These are phyloP conservation scores for Penicillium coprophilum DNA, from an alignment of 495 filamentous ascomycete genomes.

Conservation along the genomic window DNA sequence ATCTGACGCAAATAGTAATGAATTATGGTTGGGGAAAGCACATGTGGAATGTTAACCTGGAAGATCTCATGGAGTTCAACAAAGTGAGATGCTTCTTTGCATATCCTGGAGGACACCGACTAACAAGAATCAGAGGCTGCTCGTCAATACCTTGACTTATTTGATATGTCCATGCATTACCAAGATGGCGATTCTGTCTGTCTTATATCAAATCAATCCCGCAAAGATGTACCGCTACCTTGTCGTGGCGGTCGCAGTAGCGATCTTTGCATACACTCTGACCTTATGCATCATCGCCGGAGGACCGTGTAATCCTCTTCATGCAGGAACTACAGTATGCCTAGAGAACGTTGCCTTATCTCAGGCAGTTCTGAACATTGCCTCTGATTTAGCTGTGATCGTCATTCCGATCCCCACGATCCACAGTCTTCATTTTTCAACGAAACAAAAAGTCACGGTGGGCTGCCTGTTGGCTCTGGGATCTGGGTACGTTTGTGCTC, in stretches of 20 bases:
- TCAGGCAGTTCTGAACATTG: conserved; percentile 19
- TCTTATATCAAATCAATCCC: conserved; percentile 21
- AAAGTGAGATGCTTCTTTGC: conserved; percentile 2
- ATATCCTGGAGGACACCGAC: neutral
- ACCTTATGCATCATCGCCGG: conserved; percentile 23
- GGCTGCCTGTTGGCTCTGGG: conserved; percentile 21
- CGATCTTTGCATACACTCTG: conserved; percentile 23
- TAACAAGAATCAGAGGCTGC: neutral
- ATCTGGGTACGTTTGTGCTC: conserved; percentile 17
- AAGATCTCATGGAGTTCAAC: conserved; percentile 18
- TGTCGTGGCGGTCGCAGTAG: conserved; percentile 13
- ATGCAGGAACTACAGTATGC: conserved; percentile 18
- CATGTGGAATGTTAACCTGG: conserved; percentile 22
- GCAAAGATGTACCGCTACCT: conserved; percentile 12
- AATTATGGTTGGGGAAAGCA: conserved; percentile 24
- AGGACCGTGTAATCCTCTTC: conserved; percentile 22
- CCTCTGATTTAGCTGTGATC: conserved; percentile 21
- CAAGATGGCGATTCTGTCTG: conserved; percentile 21
- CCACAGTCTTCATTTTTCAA: conserved; percentile 17
- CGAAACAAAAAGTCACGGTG: conserved; percentile 20
- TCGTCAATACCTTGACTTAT: conserved; percentile 20
- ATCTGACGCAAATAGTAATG: conserved; percentile 20
- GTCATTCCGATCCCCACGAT: conserved; percentile 21
- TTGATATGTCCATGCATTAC: conserved; percentile 16
- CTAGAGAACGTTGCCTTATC: conserved; percentile 23